Percentiles rank a stretch among this genome's conserved stretches.
phyloP scores from a whole-genome alignment of 495 filamentous ascomycete genomes.

The Wilcoxina mikolae region DNA sequence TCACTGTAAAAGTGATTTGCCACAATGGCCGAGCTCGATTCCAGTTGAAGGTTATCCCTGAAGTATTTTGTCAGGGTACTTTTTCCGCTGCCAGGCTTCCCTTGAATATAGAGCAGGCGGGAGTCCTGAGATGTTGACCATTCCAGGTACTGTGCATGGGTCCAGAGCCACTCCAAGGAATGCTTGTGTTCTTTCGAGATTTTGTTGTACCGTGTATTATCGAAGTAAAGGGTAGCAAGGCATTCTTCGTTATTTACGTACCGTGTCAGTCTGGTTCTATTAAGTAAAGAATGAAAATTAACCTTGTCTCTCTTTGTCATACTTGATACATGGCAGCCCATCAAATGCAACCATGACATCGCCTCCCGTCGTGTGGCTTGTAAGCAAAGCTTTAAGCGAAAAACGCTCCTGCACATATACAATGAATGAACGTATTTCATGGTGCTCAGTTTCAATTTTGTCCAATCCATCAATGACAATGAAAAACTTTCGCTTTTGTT shows the following conservation, averaged over 20 bases:
- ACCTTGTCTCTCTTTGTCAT: slow-evolving; percentile 7
- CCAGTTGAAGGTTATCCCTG: neutral
- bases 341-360: neutral
- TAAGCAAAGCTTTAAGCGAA: neutral
- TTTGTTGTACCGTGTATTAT: slow-evolving; percentile 7
- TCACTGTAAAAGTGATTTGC: slow-evolving; percentile 2
- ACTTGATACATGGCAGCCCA: neutral
- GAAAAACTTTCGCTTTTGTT: neutral
- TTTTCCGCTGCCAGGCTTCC: slow-evolving; percentile 12
- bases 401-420: too few relatives aligned
- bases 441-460: too few relatives aligned
- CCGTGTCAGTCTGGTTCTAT: neutral
- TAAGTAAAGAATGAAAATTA: neutral
- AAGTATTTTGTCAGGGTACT: slow-evolving; percentile 10
- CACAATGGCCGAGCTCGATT: neutral
- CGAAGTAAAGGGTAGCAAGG: neutral
- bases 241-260: neutral
- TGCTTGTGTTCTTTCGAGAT: neutral
- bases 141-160: neutral
- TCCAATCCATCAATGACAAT: neutral
- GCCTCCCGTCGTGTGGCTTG: neutral
- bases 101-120: slow-evolving; percentile 7
- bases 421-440: too few relatives aligned
- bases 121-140: neutral
- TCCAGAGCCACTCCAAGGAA: slow-evolving; percentile 6